Base-by-base conservation (phyloP, 345 rosid genomes). In the Gossypium mustelinum region DNA sequence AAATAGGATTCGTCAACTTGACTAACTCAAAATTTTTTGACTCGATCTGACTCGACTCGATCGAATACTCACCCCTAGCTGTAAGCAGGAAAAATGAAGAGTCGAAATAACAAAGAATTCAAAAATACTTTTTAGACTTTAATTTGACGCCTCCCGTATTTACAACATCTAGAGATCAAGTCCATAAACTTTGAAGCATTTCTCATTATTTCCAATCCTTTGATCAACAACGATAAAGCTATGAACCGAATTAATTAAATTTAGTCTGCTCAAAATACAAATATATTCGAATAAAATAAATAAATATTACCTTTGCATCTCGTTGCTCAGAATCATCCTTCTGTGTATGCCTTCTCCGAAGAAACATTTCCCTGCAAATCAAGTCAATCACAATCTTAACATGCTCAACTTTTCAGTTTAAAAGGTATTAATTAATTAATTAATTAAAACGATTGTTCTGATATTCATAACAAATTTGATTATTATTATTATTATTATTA, bases 291-390 rank as follows among this genome's bases (percentile, higher is more conserved):
- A 52, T 17, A 54, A 14, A 22, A 61, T 0, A 5, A 39, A 13
- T 50, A 47, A 50, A 48, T 18, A 18, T 70, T 78, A 94, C 98
- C 97, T 89, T 90, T 10, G 78, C 80, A 72, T 88, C 89, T 70
- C 51, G 81, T 41, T 86, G 77, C n/a, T 75, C 65, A 54, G 84
- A 58, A 62, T 81, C 87, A 79, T 82, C 82, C 54, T 80, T 79
- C 29, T 87, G 90, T 39, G 88, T 54, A 1, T 75, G 80, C 78
- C 72, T 89, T 79, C 86, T 87, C 68, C 80, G 76, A 14, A 85
- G 84, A 86, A 85, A 89, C 88, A 86, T 85, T 75, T 79, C 77
- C 27, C 18, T 68, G 81, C 77, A 51, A 75, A 73, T n/a, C 13
- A 56, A 71, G 34, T 34, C 64, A 7, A 43, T 7, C 29, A 41